These are phyloP conservation scores for Anastatica hierochuntica DNA, from an alignment of 345 rosid genomes.

Conservation along the genomic window DNA sequence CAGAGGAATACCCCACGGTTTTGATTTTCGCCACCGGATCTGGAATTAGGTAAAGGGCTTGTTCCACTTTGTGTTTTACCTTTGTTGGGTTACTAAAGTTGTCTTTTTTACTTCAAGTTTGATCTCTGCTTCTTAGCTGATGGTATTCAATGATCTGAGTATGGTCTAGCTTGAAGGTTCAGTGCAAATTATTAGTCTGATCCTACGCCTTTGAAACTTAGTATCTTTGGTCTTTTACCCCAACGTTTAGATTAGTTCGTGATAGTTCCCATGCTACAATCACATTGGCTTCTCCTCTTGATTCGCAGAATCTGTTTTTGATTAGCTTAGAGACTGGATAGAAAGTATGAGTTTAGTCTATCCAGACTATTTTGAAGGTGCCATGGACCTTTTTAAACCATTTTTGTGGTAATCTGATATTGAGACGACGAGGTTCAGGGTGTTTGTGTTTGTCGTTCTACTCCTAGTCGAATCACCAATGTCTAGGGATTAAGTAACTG, in stretches of 20 bases:
- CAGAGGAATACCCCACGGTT: constrained; percentile 48
- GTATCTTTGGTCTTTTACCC: not conserved
- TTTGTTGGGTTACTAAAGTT: constrained; percentile 1
- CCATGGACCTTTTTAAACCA: not conserved
- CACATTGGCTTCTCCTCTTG: not conserved
- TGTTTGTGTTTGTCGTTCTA: not conserved
- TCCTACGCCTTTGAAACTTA: not conserved
- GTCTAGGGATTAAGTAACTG: not conserved
- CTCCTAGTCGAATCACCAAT: not conserved
- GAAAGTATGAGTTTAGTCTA: not conserved
- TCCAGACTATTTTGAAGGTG: not conserved
- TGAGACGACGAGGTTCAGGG: not conserved
- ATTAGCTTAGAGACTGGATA: not conserved
- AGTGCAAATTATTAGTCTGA: not conserved
- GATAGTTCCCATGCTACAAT: not conserved
- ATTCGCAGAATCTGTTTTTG: not conserved
- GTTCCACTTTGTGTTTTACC: not conserved
- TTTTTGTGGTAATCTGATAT: not conserved
- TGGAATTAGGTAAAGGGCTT: constrained; percentile 57
- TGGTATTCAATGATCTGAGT: not conserved
- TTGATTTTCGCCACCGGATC: constrained; percentile 94
- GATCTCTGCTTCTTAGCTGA: too few relatives aligned
- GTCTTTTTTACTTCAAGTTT: not conserved
- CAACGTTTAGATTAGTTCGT: not conserved
- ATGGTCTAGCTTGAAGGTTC: too few relatives aligned